Evolutionary conservation across 208 protist genomes (phyloP), one percentile per base, ranked within the genome.

Genomic region (Trypanosoma conorhini): DNA sequence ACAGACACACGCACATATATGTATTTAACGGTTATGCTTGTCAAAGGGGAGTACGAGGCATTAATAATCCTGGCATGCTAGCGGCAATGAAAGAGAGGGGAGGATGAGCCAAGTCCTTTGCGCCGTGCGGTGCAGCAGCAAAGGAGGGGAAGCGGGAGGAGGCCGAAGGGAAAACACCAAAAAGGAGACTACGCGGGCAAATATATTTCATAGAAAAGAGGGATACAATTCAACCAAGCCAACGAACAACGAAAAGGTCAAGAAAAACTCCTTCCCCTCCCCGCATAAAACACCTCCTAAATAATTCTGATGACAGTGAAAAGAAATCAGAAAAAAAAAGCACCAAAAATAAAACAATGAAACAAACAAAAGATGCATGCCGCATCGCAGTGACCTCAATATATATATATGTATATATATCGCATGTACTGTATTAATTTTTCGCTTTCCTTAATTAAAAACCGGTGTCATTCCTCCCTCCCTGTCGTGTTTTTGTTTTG

Each of bases 331-430:
- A 30, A 50, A 35, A 63, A 35, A 17, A 21, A 46, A 19, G 17
- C 42, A 19, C 42, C 8, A 1, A 10, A 3, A 46, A 42, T 42
- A 42, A 42, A 42, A 42, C 8, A 42, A 7, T 38, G 7, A 54
- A 54, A 54, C 19, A 54, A 54, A 24, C 50, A 54, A 54, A 19
- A 54, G 26, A 4, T 24, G 26, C 4, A 1, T 28, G 12, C 17
- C 22, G 1, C 50, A n/a, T 9, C 26, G n/a, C 50, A 28, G 5
- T 4, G 7, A 1, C 12, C 3, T 24, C 22, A 54, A 12, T 54
- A n/a, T 10, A 54, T n/a, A 54, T 24, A 38, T 63, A 72, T 79
- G 35, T 33, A 71, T 60, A 76, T 69, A 31, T 64, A 74, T 76
- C n/a, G n/a, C n/a, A n/a, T n/a, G n/a, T n/a, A n/a, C n/a, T n/a